phyloP scores from a whole-genome alignment of 768 basidiomycete species.

The Pleurotus tuber-regium region DNA sequence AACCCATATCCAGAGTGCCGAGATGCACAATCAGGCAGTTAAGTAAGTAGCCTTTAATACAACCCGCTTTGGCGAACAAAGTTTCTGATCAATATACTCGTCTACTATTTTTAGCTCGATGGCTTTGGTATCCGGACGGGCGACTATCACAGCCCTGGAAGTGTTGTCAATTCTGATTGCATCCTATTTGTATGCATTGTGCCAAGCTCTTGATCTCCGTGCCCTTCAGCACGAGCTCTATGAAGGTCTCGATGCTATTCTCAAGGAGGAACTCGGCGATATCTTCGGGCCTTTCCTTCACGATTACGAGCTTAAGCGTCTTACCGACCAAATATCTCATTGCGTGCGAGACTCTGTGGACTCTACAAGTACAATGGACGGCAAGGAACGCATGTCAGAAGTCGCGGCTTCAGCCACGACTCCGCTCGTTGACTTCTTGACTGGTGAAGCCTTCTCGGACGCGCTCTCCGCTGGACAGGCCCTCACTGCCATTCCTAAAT shows the following conservation, averaged over 20 bases:
- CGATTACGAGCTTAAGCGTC: constrained; percentile 24
- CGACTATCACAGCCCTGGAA: constrained; percentile 68
- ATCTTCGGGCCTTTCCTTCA: constrained; percentile 43
- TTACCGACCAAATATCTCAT: constrained; percentile 36
- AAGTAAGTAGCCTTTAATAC: constrained; percentile 47
- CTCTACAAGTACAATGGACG: constrained; percentile 70
- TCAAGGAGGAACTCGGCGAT: constrained; percentile 44
- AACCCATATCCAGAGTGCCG: constrained; percentile 79
- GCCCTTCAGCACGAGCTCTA: constrained; percentile 69
- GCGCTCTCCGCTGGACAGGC: constrained; percentile 26
- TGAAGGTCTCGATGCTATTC: constrained; percentile 43
- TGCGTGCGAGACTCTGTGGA: constrained; percentile 57
- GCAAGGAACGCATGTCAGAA: constrained; percentile 62
- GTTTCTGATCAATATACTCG: constrained; percentile 2
- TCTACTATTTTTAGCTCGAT: constrained; percentile 35
- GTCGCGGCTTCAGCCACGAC: constrained; percentile 63
- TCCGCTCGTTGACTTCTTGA: constrained; percentile 63
- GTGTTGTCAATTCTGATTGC: constrained; percentile 68
- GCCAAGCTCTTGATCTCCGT: constrained; percentile 84
- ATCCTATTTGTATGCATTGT: constrained; percentile 68
- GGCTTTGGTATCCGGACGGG: constrained; percentile 73
- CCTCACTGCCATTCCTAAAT: constrained; percentile 42
- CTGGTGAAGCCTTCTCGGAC: constrained; percentile 31
- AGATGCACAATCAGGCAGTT: constrained; percentile 84
- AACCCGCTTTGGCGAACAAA: background rate